These are phyloP conservation scores for Botrytis cinerea DNA, from an alignment of 2,329 filamentous ascomycete species.

Conservation along the genomic window DNA sequence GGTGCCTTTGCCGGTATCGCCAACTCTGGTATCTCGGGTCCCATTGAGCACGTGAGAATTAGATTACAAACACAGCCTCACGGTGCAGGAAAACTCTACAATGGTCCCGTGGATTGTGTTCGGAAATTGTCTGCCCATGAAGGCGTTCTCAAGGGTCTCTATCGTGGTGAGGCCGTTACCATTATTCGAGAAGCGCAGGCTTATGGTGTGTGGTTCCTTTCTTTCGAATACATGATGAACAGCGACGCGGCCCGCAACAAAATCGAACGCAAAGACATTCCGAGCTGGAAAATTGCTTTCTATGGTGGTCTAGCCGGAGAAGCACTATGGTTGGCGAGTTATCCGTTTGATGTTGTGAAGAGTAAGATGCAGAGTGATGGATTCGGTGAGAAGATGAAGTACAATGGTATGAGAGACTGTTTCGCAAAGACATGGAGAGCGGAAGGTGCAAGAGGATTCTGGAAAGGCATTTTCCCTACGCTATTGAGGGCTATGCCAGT, in stretches of 20 bases:
- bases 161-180: conserved; percentile 85
- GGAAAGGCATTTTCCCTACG: conserved; percentile 91
- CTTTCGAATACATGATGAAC: conserved; percentile 97
- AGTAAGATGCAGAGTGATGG: conserved; percentile 99
- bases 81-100: conserved; percentile 74
- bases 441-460: conserved; percentile 84
- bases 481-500: conserved; percentile 95
- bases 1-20: conserved; percentile 91
- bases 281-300: conserved; percentile 80
- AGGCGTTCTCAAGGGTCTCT: conserved; percentile 72
- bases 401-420: conserved; percentile 82
- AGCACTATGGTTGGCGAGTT: conserved; percentile 88
- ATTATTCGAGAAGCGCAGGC: conserved; percentile 87
- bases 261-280: conserved; percentile 73
- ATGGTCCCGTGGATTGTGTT: conserved; percentile 86
- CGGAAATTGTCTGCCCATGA: conserved; percentile 72
- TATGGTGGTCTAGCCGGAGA: conserved; percentile 95
- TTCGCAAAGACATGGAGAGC: conserved; percentile 77
- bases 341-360: conserved; percentile 97
- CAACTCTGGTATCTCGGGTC: conserved; percentile 84
- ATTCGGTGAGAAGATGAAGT: conserved; percentile 72
- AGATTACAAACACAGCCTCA: conserved; percentile 95
- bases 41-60: conserved; percentile 97
- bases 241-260: conserved; percentile 76
- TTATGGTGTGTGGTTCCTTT: conserved; percentile 93